Percentiles rank a stretch among this genome's conserved stretches.
Evolutionary conservation across 495 filamentous ascomycete genomes (phyloP).

Genomic region (Neurospora terricola): DNA sequence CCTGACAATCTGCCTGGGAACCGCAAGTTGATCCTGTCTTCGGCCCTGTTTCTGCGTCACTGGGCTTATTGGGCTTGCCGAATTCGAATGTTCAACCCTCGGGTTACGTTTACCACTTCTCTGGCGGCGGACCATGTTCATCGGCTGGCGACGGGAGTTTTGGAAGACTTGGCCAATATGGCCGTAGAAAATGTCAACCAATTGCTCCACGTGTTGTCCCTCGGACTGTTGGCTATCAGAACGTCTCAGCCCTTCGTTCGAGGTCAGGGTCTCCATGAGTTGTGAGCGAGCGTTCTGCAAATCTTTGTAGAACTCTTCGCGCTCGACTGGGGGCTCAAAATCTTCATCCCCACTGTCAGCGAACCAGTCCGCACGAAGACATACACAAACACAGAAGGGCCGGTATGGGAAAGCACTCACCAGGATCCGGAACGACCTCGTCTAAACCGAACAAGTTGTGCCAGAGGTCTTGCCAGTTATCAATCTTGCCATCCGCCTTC

Average conservation of each 20-base stretch:
- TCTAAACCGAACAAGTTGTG: conserved; percentile 13
- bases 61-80: not conserved
- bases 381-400: not conserved
- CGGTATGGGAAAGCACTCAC: conserved; percentile 1
- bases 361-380: not conserved
- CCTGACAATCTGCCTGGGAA: not conserved
- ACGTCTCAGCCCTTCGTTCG: not conserved
- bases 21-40: not conserved
- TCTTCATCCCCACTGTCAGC: not conserved
- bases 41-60: not conserved
- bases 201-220: not conserved
- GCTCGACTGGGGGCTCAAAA: conserved; percentile 20
- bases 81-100: no score
- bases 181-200: not conserved
- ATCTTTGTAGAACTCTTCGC: conserved; percentile 19
- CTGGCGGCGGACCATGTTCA: not conserved
- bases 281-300: not conserved
- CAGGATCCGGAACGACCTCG: conserved; percentile 3
- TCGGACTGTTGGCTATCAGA: not conserved
- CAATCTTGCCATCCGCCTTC: conserved; percentile 17
- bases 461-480: conserved; percentile 20
- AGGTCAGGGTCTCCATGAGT: not conserved
- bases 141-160: not conserved
- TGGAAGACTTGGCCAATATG: conserved; percentile 6
- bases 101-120: conserved; percentile 1